Base-by-base conservation (phyloP, 768 basidiomycete species). In the Mycena rosella region DNA sequence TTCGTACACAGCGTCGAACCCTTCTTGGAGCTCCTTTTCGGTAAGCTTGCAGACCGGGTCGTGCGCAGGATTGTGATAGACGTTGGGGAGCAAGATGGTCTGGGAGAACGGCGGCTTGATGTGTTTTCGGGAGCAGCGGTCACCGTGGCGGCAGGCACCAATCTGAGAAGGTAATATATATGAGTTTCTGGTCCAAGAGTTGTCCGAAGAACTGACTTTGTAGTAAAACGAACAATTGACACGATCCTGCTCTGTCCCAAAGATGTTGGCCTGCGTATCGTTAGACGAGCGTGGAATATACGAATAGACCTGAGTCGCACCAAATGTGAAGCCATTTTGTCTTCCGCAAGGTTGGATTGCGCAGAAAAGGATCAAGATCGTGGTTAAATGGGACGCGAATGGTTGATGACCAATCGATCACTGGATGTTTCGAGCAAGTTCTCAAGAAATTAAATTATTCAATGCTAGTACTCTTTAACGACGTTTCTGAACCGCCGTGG, bases 141-240 rank as follows among this genome's bases (percentile, higher is more conserved):
- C 98, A 36, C 98, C 98, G 79, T 99, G 98, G 60, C 98, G 87
- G 81, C 98, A 99, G 52, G 98, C 98, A 65, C 98, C 98, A 83
- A 99, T 99, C 93, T 96, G 64, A 55, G 55, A 67, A 58, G n/a
- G n/a, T n/a, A n/a, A 64, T 18, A 54, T 27, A n/a, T 51, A 61
- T 68, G 53, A 57, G 40, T 47, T 51, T 72, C 45, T 66, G 65
- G 42, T 56, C 66, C 63, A n/a, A 58, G 61, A 48, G 20, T 54
- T 51, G 20, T 10, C 32, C 26, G 56, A 32, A 47, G 68, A 60
- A 42, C 45, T 20, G 24, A 78, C 87, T 83, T 97, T 97, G 85
- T 97, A 96, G 82, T 98, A 99, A 84, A 99, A 99, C 1, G 96
- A 98, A 77, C 97, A 99, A 78, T 99, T 99, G 70, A 99, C 97